These are phyloP conservation scores for Cucurbitaria berberidis DNA, from an alignment of 2,329 filamentous ascomycete genomes.

Conservation along the genomic window DNA sequence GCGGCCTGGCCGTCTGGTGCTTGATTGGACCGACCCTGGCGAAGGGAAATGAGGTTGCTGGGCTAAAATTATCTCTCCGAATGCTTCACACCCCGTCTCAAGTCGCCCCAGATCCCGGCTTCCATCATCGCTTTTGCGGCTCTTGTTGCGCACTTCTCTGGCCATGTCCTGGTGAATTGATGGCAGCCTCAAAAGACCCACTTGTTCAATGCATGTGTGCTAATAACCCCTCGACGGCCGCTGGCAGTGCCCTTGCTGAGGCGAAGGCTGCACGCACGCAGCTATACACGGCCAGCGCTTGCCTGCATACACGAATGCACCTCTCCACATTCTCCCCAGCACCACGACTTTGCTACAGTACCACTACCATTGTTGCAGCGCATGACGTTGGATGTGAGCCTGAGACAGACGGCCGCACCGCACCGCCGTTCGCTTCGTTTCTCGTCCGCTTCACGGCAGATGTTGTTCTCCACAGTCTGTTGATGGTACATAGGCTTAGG, in stretches of 20 bases:
- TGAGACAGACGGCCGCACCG: conserved; percentile 8
- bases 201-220: conserved; percentile 5
- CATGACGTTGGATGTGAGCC: conserved; percentile 7
- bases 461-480: not conserved
- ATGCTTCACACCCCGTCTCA: conserved; percentile 20
- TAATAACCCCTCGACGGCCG: conserved; percentile 9
- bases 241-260: conserved; percentile 18
- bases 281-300: conserved; percentile 15
- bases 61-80: conserved; percentile 38
- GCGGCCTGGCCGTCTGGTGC: conserved; percentile 1
- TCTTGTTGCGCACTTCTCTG: too few relatives aligned
- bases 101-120: conserved; percentile 10
- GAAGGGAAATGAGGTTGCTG: conserved; percentile 35
- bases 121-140: conserved; percentile 10
- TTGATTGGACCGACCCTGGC: conserved; percentile 34
- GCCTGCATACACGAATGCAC: conserved; percentile 11
- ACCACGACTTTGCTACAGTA: too few relatives aligned
- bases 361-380: conserved; percentile 6
- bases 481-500: conserved; percentile 2
- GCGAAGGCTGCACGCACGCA: conserved; percentile 12
- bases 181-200: conserved; percentile 4
- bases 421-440: not conserved
- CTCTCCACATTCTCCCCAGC: too few relatives aligned
- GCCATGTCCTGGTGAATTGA: too few relatives aligned
- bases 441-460: not conserved